Evolutionary conservation across 176 grass and related monocot genomes (phyloP).

Genomic region (Olyra latifolia): DNA sequence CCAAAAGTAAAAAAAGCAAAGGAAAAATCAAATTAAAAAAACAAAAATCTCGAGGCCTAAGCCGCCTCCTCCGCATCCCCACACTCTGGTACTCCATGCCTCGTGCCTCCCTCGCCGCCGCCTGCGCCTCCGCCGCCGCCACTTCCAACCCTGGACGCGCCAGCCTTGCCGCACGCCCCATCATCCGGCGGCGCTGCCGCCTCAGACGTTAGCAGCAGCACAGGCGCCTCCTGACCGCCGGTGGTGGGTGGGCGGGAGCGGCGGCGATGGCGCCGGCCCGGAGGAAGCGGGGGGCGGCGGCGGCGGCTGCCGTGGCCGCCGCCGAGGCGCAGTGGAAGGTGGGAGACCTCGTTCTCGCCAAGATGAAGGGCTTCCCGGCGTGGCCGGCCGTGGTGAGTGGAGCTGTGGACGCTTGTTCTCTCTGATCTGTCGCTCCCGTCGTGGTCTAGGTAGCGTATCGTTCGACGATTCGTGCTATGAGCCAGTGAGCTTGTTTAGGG

Average conservation of each 20-base stretch:
- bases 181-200: slow-evolving; percentile 26
- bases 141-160: slow-evolving; percentile 12
- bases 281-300: slow-evolving; percentile 54
- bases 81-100: slow-evolving; percentile 45
- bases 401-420: not conserved
- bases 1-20: slow-evolving; percentile 5
- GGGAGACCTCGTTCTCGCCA: slow-evolving; percentile 97
- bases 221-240: not conserved
- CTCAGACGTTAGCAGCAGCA: slow-evolving; percentile 21
- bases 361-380: slow-evolving; percentile 95
- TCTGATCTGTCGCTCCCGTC: slow-evolving; percentile 32
- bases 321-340: slow-evolving; percentile 89
- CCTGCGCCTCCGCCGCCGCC: slow-evolving; percentile 17
- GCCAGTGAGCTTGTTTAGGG: slow-evolving; percentile 3
- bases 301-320: slow-evolving; percentile 52
- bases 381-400: slow-evolving; percentile 88
- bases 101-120: slow-evolving; percentile 18
- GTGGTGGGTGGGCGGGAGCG: slow-evolving; percentile 32
- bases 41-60: slow-evolving; percentile 46
- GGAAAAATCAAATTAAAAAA: slow-evolving; percentile 40
- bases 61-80: slow-evolving; percentile 10
- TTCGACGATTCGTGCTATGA: not conserved
- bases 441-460: not conserved
- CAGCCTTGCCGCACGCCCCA: not conserved
- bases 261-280: slow-evolving; percentile 71